phyloP scores from a whole-genome alignment of 257 asterid species.

The Vinca minor region DNA sequence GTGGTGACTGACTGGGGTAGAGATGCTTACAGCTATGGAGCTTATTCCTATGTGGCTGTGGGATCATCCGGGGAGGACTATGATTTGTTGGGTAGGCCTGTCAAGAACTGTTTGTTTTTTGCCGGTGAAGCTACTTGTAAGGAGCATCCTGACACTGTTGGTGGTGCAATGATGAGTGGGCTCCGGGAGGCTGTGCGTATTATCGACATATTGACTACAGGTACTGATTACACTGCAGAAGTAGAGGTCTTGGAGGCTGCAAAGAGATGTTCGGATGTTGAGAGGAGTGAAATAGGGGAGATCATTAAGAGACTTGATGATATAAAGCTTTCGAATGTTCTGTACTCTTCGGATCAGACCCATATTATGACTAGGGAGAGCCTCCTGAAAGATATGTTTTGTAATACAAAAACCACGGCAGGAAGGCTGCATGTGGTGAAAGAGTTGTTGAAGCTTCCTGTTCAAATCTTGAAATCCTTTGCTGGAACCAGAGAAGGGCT shows the following conservation, averaged over 20 bases:
- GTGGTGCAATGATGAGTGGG: conserved; percentile 99
- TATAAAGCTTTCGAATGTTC: conserved; percentile 50
- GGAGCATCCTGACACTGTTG: conserved; percentile 99
- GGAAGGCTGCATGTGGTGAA: conserved; percentile 87
- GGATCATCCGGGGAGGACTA: conserved; percentile 99
- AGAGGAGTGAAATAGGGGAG: conserved; percentile 79
- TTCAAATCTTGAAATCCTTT: conserved; percentile 71
- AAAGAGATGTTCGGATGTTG: conserved; percentile 58
- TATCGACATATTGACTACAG: conserved; percentile 59
- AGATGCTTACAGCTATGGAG: conserved; percentile 93
- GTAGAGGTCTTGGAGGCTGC: conserved; percentile 88
- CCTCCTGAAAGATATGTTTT: conserved; percentile 73
- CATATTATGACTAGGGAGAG: conserved; percentile 48
- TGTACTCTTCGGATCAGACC: conserved; percentile 53
- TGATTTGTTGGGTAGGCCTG: conserved; percentile 90
- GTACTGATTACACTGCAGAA: conserved; percentile 76
- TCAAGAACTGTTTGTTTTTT: conserved; percentile 81
- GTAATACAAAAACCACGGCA: conserved; percentile 65
- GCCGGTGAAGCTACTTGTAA: conserved; percentile 99
- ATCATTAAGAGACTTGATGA: conserved; percentile 71
- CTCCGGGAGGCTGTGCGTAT: conserved; percentile 95
- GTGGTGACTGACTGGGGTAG: conserved; percentile 98
- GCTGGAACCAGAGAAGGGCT: conserved; percentile 91
- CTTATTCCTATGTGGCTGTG: conserved; percentile 97
- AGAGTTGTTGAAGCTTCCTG: conserved; percentile 86